Evolutionary conservation across 2,329 filamentous ascomycete species (phyloP), one percentile per base, ranked within the genome.

Genomic region (Falciphora oryzae): DNA sequence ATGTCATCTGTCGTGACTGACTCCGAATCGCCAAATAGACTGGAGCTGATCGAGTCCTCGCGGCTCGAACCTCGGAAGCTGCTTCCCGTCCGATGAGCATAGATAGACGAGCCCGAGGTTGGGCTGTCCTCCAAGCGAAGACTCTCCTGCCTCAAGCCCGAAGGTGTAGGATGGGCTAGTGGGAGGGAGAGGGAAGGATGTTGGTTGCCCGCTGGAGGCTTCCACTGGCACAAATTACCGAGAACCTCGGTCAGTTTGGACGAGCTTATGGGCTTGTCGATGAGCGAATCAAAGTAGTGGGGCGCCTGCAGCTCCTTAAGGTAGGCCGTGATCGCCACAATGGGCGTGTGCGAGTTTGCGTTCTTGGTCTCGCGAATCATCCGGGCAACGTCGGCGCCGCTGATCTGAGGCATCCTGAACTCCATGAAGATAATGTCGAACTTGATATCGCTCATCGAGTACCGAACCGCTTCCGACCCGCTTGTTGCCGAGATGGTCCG

Each of bases 371-470:
- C 94, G 61, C 95, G 89, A 69, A 99, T 93, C 95, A 99, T 99
- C 44, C 95, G 90, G 62, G 95, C 94, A 65, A 99, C 92, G 74
- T 99, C 95, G 16, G 92, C 91, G 29, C 95, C 95, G 71, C 93
- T 98, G 72, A 98, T 93, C 73, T 96, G 92, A 13, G 95, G 94
- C 59, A 99, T 81, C 74, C 94, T 96, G 79, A 93, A 97, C 77
- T 99, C 95, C 76, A 97, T 94, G 81, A 99, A 95, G 74, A 99
- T 97, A 71, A 97, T 92, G 76, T 99, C 95, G 73, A 98, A 99
- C 73, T 98, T 96, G 73, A 99, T 94, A 73, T 98, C 94, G 72
- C 94, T 94, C 82, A 96, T 91, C 32, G 95, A 93, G 76, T 95
- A 97, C 28, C 94, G 88, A 71, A 97, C 89, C 14, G 94, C 95